These are phyloP conservation scores for Cyathus pygmaeus DNA, from an alignment of 1,284 basidiomycete genomes.

Conservation along the genomic window DNA sequence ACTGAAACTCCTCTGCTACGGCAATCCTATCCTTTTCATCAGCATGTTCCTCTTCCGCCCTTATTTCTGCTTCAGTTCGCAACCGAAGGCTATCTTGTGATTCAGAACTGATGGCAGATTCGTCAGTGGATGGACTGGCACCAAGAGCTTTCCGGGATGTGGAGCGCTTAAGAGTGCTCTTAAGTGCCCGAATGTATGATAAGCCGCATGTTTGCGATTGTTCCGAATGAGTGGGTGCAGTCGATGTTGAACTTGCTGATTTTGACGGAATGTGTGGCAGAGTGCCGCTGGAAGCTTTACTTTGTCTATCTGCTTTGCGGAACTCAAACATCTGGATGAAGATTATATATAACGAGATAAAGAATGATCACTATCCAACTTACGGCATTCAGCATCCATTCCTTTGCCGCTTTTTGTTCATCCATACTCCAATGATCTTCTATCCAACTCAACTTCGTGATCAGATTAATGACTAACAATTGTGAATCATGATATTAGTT, in stretches of 20 bases:
- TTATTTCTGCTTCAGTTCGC: not conserved
- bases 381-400: not conserved
- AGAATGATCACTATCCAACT: not conserved
- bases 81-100: no score
- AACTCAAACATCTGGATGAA: not conserved
- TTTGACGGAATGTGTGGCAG: not conserved
- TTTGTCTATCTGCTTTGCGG: not conserved
- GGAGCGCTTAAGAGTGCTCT: not conserved
- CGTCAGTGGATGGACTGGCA: not conserved
- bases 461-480: not conserved
- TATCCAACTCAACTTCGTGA: not conserved
- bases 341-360: not conserved
- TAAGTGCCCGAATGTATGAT: not conserved
- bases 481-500: not conserved
- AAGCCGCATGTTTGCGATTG: not conserved
- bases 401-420: not conserved
- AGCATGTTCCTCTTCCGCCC: not conserved
- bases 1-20: not conserved
- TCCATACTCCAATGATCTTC: not conserved
- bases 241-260: not conserved
- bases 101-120: not conserved
- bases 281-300: not conserved
- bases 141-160: not conserved
- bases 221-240: not conserved
- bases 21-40: not conserved